A percentile compares a stretch with the other conserved stretches of the same genome.
phyloP scores from a whole-genome alignment of 2,329 filamentous ascomycete species.

The Calonectria pteridis region DNA sequence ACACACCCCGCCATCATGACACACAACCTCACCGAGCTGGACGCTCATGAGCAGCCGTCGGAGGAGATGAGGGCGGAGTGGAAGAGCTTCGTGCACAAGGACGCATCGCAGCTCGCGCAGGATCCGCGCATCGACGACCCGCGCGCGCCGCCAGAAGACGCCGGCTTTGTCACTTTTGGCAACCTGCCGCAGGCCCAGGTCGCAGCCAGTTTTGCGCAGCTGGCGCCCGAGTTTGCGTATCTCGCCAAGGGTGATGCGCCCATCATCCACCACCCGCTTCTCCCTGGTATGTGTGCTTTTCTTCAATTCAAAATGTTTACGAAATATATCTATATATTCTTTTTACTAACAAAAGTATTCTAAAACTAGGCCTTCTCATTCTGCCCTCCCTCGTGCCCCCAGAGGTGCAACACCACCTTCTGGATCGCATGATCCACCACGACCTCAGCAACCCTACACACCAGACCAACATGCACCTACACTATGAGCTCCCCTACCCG shows the following conservation, averaged over 20 bases:
- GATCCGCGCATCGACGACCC: conserved; percentile 71
- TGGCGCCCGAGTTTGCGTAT: conserved; percentile 51
- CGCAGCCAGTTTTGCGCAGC: conserved; percentile 56
- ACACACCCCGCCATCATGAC: conserved; percentile 39
- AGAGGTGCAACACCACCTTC: conserved; percentile 74
- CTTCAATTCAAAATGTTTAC: too few species aligned
- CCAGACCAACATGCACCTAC: conserved; percentile 90
- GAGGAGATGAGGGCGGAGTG: conserved; percentile 77
- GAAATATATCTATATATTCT: too few species aligned
- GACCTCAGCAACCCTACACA: conserved; percentile 81
- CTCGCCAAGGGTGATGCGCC: conserved; percentile 55
- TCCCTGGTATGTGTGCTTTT: conserved; percentile 72
- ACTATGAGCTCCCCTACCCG: conserved; percentile 78
- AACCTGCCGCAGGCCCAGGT: conserved; percentile 58
- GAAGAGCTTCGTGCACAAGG: conserved; percentile 78
- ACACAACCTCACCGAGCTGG: conserved; percentile 60
- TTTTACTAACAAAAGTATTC: not conserved
- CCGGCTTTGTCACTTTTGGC: conserved; percentile 60
- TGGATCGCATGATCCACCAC: conserved; percentile 80
- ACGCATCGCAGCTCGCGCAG: conserved; percentile 62
- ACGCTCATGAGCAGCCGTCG: conserved; percentile 84
- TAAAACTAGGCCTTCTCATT: conserved; percentile 78
- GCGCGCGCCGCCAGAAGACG: conserved; percentile 50
- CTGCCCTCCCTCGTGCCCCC: conserved; percentile 81
- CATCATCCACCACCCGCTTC: conserved; percentile 73